Conservation (phyloP, 2,329 filamentous ascomycete genomes). For the Chaetomiaceae sp. region DNA sequence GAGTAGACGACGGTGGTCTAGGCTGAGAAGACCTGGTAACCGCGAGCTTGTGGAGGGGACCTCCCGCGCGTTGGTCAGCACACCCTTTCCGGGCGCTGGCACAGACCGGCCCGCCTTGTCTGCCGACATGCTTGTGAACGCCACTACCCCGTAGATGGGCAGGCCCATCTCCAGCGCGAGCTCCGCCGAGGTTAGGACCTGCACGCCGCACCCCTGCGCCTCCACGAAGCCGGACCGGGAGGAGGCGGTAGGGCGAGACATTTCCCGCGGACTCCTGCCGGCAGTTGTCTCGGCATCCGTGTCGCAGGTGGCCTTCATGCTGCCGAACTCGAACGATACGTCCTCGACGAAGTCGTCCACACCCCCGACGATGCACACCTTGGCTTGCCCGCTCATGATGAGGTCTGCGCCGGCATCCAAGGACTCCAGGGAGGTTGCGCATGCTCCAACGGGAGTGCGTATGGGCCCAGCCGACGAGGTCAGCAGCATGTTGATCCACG, state of each 20-base stretch:
- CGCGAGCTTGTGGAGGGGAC: too few species aligned
- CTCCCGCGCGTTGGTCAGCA: constrained; percentile 29
- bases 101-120: constrained; percentile 33
- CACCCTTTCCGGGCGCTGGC: constrained; percentile 34
- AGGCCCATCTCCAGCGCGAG: constrained; percentile 32
- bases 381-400: constrained; percentile 28
- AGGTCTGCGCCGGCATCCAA: constrained; percentile 32
- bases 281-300: constrained; percentile 25
- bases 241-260: constrained; percentile 30
- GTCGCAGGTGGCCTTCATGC: constrained; percentile 33
- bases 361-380: constrained; percentile 31
- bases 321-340: constrained; percentile 28
- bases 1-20: too few species aligned
- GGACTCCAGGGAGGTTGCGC: constrained; percentile 33
- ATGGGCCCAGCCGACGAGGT: constrained; percentile 31
- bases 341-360: constrained; percentile 30
- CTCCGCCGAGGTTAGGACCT: constrained; percentile 30
- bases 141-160: constrained; percentile 32
- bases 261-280: constrained; percentile 29
- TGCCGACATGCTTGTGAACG: constrained; percentile 28
- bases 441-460: constrained; percentile 32
- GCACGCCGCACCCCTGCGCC: constrained; percentile 31
- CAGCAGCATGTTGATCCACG: constrained; percentile 40
- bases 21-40: too few species aligned
- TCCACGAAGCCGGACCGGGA: constrained; percentile 34